Conservation (phyloP, 495 filamentous ascomycete genomes). For the Tuber calosporum region DNA sequence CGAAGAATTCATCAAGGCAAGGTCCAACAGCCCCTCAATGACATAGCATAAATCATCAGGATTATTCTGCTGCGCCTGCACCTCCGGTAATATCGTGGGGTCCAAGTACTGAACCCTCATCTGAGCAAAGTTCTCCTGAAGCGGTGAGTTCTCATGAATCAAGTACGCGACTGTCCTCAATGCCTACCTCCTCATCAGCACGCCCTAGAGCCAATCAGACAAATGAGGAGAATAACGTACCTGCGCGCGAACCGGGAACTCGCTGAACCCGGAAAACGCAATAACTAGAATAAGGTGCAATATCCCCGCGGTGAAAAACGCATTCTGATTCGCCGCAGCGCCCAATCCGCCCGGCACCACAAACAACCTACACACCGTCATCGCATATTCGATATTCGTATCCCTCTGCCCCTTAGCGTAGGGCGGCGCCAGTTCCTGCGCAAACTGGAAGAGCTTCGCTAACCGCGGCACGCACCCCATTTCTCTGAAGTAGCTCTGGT, state of each 20-base stretch:
- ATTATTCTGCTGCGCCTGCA: conserved; percentile 44
- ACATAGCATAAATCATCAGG: conserved; percentile 65
- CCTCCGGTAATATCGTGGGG: conserved; percentile 50
- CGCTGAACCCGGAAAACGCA: conserved; percentile 70
- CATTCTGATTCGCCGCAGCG: conserved; percentile 73
- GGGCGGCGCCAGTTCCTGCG: conserved; percentile 56
- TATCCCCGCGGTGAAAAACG: conserved; percentile 77
- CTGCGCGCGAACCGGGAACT: conserved; percentile 72
- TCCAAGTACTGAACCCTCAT: conserved; percentile 53
- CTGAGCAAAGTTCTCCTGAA: conserved; percentile 86
- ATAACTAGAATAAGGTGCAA: conserved; percentile 72
- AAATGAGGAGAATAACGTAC: conserved; percentile 44
- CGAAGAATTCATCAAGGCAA: conserved; percentile 62
- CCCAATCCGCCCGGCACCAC: conserved; percentile 70
- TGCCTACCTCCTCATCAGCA: conserved; percentile 51
- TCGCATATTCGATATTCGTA: conserved; percentile 84
- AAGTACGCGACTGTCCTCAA: conserved; percentile 78
- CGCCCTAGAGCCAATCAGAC: background rate
- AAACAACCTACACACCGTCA: conserved; percentile 79
- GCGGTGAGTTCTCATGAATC: conserved; percentile 67
- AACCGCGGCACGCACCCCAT: conserved; percentile 74
- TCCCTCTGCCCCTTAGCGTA: conserved; percentile 73
- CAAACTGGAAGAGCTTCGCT: conserved; percentile 58
- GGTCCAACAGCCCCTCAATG: conserved; percentile 86
- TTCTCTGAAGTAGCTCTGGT: conserved; percentile 90